Base-by-base conservation (phyloP, 2,329 filamentous ascomycete genomes). In the Apiospora koreana region DNA sequence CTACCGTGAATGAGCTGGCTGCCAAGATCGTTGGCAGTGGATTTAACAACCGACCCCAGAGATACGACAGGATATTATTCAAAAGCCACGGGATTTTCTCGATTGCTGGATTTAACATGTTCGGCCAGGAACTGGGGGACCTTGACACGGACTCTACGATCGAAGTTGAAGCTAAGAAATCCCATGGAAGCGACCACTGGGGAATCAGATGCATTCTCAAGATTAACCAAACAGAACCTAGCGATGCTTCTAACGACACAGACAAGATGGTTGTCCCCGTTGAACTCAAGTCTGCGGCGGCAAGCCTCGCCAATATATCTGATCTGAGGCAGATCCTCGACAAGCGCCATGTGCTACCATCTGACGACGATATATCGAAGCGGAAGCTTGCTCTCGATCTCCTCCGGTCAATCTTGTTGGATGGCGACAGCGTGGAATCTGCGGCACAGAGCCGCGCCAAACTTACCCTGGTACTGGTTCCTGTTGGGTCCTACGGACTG, bases 401-500 rank as follows among this genome's bases (percentile, higher is more conserved):
- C 0, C 78, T 91, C 2, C 83, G 84, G 69, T 72, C 77, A 2
- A 75, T 83, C 43, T 73, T 88, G 62, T 72, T 82, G 64, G 80
- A 86, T 58, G 71, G 77, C 9, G 75, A 74, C 1, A 74, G 67
- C 38, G 70, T 54, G 1, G 70, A 75, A 42, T 45, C 50, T 3
- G 73, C 74, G 41, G 50, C 25, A 35, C 35, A 71, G 23, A 50
- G 68, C 50, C 72, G 79, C 25, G 75, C 78, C 9, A 75, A 76
- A 2, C 77, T 79, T 18, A 77, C 84, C 1, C 80, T 91, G 46
- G 80, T 89, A 1, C 75, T 92, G 9, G 83, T 88, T 7, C 84
- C 90, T 0, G 88, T 92, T n/a, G 91, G 91, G 0, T 92, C 91
- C 0, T 92, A 90, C 74, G 88, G 87, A 3, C 80, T 93, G 3